Evolutionary conservation across 2,329 filamentous ascomycete genomes (phyloP).

Genomic region (Aspergillus unguis): DNA sequence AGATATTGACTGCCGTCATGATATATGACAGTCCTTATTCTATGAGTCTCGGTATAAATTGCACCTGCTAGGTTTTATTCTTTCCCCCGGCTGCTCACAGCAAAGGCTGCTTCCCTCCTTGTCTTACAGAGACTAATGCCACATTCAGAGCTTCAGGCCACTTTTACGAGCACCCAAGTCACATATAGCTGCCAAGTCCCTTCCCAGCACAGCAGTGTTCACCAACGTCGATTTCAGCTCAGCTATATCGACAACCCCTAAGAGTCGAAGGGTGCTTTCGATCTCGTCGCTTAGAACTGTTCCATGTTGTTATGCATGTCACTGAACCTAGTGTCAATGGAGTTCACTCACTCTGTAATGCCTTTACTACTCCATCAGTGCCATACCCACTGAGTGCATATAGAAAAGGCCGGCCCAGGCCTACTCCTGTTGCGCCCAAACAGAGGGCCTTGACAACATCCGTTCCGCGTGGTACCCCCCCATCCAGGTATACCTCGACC

Average conservation of each 20-base stretch:
- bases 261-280: not conserved
- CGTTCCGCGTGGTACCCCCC: slow-evolving; percentile 76
- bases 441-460: slow-evolving; percentile 84
- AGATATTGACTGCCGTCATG: too few species aligned
- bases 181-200: not conserved
- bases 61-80: too few species aligned
- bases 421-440: slow-evolving; percentile 78
- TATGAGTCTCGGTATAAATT: too few species aligned
- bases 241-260: not conserved
- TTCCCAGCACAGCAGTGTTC: not conserved
- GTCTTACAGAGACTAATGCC: too few species aligned
- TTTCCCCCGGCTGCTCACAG: too few species aligned
- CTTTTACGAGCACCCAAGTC: too few species aligned
- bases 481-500: slow-evolving; percentile 80
- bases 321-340: not conserved
- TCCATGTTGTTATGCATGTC: not conserved
- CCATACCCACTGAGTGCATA: not conserved
- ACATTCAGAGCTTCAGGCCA: too few species aligned
- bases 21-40: too few species aligned
- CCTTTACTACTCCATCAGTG: not conserved
- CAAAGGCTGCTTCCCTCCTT: too few species aligned
- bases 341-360: not conserved
- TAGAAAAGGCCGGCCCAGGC: slow-evolving; percentile 30
- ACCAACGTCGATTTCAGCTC: not conserved
- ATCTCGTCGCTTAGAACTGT: not conserved